Evolutionary conservation across 306 rosid genomes (phyloP), one percentile per base, ranked within the genome.

Genomic region (Ceratonia siliqua): DNA sequence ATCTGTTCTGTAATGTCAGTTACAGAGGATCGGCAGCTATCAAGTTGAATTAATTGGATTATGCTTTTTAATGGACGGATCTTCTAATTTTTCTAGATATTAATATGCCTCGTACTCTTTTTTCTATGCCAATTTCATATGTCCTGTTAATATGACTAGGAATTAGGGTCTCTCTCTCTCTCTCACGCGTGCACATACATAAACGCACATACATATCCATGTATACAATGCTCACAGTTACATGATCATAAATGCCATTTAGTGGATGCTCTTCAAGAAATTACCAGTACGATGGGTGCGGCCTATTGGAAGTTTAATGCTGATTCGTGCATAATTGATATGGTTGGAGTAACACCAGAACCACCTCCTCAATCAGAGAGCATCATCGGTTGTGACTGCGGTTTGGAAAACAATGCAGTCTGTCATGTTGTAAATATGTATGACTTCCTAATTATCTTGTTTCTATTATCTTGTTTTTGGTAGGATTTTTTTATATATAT

Each of bases 401-500:
- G 11, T 43, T 15, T 55, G 24, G 86, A 82, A 68, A 83, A 78
- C 55, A 54, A 11, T 28, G 74, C 78, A 30, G 72, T 53, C 82
- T 89, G 97, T 74, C 97, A 91, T 57, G 87, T 87, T 24, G 64
- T 79, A 67, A 84, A 6, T 36, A 83, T 91, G 92, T 91, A 88
- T n/a, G 54, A 36, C 70, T 77, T 53, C 74, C 64, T 76, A 72
- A 41, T 69, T 82, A 75, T 72, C 24, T 81, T 62, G 28, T 65
- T 39, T 63, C 59, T 78, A 67, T 32, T 20, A 50, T 33, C 68
- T 52, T 17, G 49, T 25, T 36, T 14, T 28, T 17, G 8, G 20
- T 24, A 41, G 33, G 54, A 48, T 0, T 15, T 20, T n/a, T 14
- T 1, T 46, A 2, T 14, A 59, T 39, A 68, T 39, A 52, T 68